A percentile compares a stretch with the other conserved stretches of the same genome.
Conservation (phyloP, 164 flowering plant genomes). For the Umbilicus rupestris region DNA sequence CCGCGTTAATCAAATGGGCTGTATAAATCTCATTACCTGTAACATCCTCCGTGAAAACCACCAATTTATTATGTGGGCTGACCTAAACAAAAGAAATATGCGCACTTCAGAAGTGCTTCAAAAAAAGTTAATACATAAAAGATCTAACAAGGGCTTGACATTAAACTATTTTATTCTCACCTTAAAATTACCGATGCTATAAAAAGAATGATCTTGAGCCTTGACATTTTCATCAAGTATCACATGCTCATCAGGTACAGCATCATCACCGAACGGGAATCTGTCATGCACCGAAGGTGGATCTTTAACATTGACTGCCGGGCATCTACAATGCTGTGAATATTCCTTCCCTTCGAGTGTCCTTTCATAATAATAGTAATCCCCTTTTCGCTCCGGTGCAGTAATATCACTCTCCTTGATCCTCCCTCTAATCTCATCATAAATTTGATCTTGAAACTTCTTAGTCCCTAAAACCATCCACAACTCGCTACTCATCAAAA, state of each 20-base stretch:
- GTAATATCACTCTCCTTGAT: conserved; percentile 85
- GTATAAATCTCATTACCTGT: conserved; percentile 87
- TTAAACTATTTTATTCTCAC: conserved; percentile 17
- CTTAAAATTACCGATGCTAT: conserved; percentile 55
- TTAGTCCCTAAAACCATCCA: conserved; percentile 41
- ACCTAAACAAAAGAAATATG: conserved; percentile 32
- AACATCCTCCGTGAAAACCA: conserved; percentile 89
- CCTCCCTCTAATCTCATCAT: conserved; percentile 64
- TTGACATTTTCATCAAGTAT: conserved; percentile 78
- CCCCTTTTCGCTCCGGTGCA: conserved; percentile 61
- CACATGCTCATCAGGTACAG: conserved; percentile 66
- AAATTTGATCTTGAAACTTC: conserved; percentile 48
- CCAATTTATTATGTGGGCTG: conserved; percentile 74
- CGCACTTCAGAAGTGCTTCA: background rate
- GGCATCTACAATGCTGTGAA: conserved; percentile 65
- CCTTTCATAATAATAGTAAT: conserved; percentile 62
- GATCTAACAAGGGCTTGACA: background rate
- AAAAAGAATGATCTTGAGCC: conserved; percentile 53
- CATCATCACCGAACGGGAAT: conserved; percentile 67
- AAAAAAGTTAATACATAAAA: background rate
- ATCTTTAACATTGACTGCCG: conserved; percentile 20
- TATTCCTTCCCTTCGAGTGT: conserved; percentile 79
- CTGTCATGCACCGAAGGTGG: conserved; percentile 50
- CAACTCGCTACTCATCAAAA: background rate
- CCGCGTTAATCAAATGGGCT: conserved; percentile 62